Conservation (phyloP, 139 green algal genomes). For the Microglena sp. region DNA sequence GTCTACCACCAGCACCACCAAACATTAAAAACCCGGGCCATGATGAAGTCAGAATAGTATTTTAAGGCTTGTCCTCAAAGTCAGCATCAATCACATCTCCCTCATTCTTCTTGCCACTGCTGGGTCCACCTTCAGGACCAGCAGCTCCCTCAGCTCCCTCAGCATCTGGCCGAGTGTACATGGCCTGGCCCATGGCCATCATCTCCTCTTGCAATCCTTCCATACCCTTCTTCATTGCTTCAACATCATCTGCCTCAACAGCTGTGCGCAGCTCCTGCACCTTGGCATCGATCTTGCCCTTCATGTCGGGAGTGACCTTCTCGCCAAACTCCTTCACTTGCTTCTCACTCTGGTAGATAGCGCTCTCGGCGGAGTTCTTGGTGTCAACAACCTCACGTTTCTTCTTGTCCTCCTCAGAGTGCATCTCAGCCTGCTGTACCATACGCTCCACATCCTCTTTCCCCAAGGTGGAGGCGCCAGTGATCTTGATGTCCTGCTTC, state of each 20-base stretch:
- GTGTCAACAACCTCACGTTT: constrained; percentile 88
- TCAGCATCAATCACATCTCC: not conserved
- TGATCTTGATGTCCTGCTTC: constrained; percentile 98
- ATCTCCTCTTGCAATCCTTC: constrained; percentile 84
- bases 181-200: constrained; percentile 85
- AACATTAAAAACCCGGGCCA: too few species aligned
- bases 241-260: constrained; percentile 52
- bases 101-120: not conserved
- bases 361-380: constrained; percentile 87
- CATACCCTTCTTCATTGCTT: constrained; percentile 81
- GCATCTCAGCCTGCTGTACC: constrained; percentile 91
- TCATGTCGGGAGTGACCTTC: constrained; percentile 52
- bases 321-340: constrained; percentile 95
- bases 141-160: constrained; percentile 17
- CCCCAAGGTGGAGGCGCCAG: constrained; percentile 49
- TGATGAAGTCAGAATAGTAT: too few species aligned
- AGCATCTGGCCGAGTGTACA: constrained; percentile 63
- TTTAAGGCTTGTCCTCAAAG: not conserved
- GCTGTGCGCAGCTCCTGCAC: constrained; percentile 59
- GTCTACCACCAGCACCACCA: not conserved
- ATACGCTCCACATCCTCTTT: constrained; percentile 89
- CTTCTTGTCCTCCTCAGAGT: constrained; percentile 78
- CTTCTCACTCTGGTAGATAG: constrained; percentile 95
- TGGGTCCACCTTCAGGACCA: too few species aligned
- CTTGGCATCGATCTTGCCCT: constrained; percentile 75